Percentiles rank a stretch among this genome's conserved stretches.
These are phyloP conservation scores for Pythium aphanidermatum DNA, from an alignment of 352 stramenopile genomes.

Conservation along the genomic window DNA sequence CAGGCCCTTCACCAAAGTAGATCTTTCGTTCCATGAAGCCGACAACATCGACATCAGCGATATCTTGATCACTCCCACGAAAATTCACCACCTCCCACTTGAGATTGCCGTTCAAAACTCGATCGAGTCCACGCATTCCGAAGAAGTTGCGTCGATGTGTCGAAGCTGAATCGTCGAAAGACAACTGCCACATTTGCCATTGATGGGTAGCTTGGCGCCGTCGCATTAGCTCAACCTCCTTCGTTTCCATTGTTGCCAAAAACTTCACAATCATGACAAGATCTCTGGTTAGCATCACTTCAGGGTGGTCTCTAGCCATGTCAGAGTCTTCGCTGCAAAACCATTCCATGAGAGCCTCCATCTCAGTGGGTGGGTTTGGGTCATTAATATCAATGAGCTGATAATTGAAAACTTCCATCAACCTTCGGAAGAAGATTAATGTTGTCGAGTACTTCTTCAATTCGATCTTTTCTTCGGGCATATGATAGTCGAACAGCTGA, in stretches of 20 bases:
- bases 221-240: conserved; percentile 85
- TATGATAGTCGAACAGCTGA: conserved; percentile 84
- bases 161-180: conserved; percentile 78
- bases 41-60: conserved; percentile 83
- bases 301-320: conserved; percentile 75
- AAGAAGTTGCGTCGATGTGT: conserved; percentile 77
- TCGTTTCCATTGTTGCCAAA: conserved; percentile 86
- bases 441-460: conserved; percentile 87
- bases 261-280: conserved; percentile 86
- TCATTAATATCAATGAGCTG: conserved; percentile 78
- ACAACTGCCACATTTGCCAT: conserved; percentile 88
- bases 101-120: conserved; percentile 52
- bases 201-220: conserved; percentile 52
- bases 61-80: conserved; percentile 83
- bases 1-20: conserved; percentile 82
- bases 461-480: conserved; percentile 86
- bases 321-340: conserved; percentile 73
- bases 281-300: conserved; percentile 74
- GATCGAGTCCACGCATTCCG: conserved; percentile 56
- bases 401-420: conserved; percentile 85
- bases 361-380: conserved; percentile 78
- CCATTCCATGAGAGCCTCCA: conserved; percentile 90
- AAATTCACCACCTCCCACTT: conserved; percentile 89
- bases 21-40: conserved; percentile 86
- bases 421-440: conserved; percentile 76